Conservation (phyloP, 2,329 filamentous ascomycete genomes). For the Incumbomyces lentus region DNA sequence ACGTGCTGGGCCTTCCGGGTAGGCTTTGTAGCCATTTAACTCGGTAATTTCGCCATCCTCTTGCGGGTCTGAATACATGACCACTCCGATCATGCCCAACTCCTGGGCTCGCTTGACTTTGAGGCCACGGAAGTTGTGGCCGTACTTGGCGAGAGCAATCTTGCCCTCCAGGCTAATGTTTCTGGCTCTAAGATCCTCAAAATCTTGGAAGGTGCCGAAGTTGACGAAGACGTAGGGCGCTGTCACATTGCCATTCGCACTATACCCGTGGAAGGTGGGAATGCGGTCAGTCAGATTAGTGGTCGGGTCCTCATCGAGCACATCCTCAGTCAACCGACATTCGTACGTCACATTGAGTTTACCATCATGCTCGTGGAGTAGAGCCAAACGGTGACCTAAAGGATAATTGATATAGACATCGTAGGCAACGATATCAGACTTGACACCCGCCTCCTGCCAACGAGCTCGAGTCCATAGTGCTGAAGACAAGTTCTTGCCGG, state of each 20-base stretch:
- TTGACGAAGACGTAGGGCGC: constrained; percentile 81
- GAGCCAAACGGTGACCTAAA: constrained; percentile 55
- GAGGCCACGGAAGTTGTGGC: constrained; percentile 73
- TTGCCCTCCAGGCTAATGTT: constrained; percentile 71
- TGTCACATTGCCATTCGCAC: constrained; percentile 83
- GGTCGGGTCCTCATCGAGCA: constrained; percentile 72
- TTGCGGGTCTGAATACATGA: constrained; percentile 81
- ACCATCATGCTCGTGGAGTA: constrained; percentile 43
- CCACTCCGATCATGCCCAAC: constrained; percentile 72
- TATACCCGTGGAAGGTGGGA: constrained; percentile 91
- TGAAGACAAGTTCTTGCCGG: constrained; percentile 67
- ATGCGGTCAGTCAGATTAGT: constrained; percentile 61
- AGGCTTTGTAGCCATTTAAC: constrained; percentile 65
- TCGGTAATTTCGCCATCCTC: constrained; percentile 77
- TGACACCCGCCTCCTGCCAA: constrained; percentile 62
- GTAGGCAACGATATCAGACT: constrained; percentile 52
- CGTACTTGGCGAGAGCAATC: constrained; percentile 79
- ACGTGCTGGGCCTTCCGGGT: constrained; percentile 77
- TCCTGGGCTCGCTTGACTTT: constrained; percentile 91
- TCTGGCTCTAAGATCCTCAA: constrained; percentile 64
- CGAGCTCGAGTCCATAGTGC: constrained; percentile 64
- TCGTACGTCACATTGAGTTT: constrained; percentile 56
- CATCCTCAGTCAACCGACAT: constrained; percentile 72
- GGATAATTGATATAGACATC: constrained; percentile 73
- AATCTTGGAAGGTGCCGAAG: constrained; percentile 79